These are phyloP conservation scores for Camelina neglecta DNA, from an alignment of 345 rosid genomes.

Conservation along the genomic window DNA sequence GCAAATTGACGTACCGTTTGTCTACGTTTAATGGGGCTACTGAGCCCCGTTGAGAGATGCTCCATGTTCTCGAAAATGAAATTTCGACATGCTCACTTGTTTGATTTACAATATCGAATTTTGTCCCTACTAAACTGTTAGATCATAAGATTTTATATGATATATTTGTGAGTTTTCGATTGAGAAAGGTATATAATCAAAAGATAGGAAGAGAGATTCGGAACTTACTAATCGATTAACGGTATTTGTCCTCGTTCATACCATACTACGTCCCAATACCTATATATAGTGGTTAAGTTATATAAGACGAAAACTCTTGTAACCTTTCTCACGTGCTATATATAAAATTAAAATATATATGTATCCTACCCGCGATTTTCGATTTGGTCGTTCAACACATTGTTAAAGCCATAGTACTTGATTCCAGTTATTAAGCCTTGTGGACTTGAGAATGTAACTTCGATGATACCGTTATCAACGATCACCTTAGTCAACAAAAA, in stretches of 20 bases:
- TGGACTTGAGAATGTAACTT: slow-evolving; percentile 66
- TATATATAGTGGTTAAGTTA: not conserved
- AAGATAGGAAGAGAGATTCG: not conserved
- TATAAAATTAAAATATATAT: not conserved
- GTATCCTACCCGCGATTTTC: slow-evolving; percentile 60
- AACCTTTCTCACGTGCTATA: not conserved
- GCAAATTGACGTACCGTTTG: slow-evolving; percentile 55
- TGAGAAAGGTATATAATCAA: not conserved
- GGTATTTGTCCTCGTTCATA: slow-evolving; percentile 47
- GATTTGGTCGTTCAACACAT: slow-evolving; percentile 54
- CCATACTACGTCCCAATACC: slow-evolving; percentile 96
- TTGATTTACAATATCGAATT: slow-evolving; percentile 50
- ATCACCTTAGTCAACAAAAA: slow-evolving; percentile 56
- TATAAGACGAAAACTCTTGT: not conserved
- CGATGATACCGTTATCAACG: slow-evolving; percentile 69
- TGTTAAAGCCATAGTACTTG: slow-evolving; percentile 61
- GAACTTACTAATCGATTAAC: slow-evolving; percentile 48
- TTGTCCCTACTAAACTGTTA: slow-evolving; percentile 54
- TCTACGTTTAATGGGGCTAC: slow-evolving; percentile 73
- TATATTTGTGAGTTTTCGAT: too few species aligned
- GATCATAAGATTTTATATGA: not conserved
- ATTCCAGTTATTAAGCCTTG: slow-evolving; percentile 65
- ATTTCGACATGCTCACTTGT: slow-evolving; percentile 64
- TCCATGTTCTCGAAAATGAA: slow-evolving; percentile 71
- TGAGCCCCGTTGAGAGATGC: slow-evolving; percentile 20